phyloP scores from a whole-genome alignment of 2,329 filamentous ascomycete genomes.

The Talaromyces sp. region DNA sequence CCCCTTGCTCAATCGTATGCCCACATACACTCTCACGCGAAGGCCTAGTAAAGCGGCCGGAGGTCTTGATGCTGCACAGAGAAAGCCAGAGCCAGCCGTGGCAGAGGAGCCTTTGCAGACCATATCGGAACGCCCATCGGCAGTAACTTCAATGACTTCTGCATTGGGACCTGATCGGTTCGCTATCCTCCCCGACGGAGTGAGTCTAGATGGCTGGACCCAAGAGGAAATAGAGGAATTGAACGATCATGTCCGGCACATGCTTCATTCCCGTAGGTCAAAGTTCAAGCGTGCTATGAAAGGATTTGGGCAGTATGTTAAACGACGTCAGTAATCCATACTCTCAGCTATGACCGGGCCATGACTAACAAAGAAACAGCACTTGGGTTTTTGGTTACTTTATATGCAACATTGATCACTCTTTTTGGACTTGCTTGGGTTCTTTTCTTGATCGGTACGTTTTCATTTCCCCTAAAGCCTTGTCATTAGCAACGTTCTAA shows the following conservation, averaged over 20 bases:
- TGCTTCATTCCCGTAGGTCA: slow-evolving; percentile 76
- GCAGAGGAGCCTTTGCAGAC: slow-evolving; percentile 20
- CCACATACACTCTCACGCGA: slow-evolving; percentile 70
- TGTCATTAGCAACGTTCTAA: background rate
- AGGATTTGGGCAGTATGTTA: slow-evolving; percentile 76
- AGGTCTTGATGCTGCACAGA: slow-evolving; percentile 8
- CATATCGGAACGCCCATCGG: slow-evolving; percentile 24
- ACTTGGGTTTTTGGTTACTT: slow-evolving; percentile 75
- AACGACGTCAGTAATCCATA: slow-evolving; percentile 54
- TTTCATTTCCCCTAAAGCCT: background rate
- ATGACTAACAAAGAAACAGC: slow-evolving; percentile 41
- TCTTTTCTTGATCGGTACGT: slow-evolving; percentile 73
- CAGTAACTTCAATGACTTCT: slow-evolving; percentile 62
- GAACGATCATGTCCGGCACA: slow-evolving; percentile 82
- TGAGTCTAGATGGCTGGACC: slow-evolving; percentile 69
- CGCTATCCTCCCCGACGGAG: slow-evolving; percentile 73
- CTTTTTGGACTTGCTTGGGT: slow-evolving; percentile 86
- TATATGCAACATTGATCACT: slow-evolving; percentile 80
- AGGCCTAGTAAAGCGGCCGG: slow-evolving; percentile 37
- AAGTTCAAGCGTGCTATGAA: slow-evolving; percentile 76
- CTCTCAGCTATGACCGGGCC: background rate
- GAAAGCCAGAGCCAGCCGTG: slow-evolving; percentile 18
- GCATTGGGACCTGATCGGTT: slow-evolving; percentile 68
- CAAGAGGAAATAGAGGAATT: slow-evolving; percentile 70
- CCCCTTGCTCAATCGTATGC: slow-evolving; percentile 68